Evolutionary conservation across 257 asterid genomes (phyloP), one percentile per base, ranked within the genome.

Genomic region (Lithospermum erythrorhizon): DNA sequence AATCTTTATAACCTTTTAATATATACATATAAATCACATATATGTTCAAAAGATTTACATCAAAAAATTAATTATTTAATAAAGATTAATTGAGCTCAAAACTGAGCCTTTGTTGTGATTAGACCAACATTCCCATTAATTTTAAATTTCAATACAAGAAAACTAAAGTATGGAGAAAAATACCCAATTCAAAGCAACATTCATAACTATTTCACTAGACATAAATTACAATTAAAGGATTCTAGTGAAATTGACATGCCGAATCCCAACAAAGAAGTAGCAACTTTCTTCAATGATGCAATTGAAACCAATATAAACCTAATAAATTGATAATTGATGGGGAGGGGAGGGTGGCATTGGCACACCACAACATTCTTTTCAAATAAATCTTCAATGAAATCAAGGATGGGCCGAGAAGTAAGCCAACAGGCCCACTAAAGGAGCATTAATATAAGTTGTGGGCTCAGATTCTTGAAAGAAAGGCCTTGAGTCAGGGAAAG

Each of bases 371-470:
- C 69, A 58, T 65, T 51, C 75, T 53, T 74, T 41, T 67, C 45
- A 35, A 37, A 53, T n/a, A n/a, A 45, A 65, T 59, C 6, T 53
- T 5, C 21, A 57, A 18, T 21, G 5, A 2, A 29, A 20, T 76
- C 75, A 76, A 5, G 84, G 59, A 73, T 87, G 94, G 81, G 80
- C 78, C n/a, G 96, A 75, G 55, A 87, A 85, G 80, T 71, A 87
- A 32, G 90, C 96, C 6, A 88, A 68, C 0, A 85, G 74, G 75
- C 87, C 96, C 63, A 88, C 95, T 54, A 85, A 61, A 1, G 95
- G 96, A 4, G 95, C 95, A 61, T 88, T 88, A n/a, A 85, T 81
- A 21, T 88, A 88, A 0, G 96, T 88, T 0, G 96, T 86, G 76
- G 96, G 96, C 81, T 88, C 94, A 0, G 95, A 81, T 59, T 83